These are phyloP conservation scores for Chytriomyces confervae DNA, from an alignment of 192 early-diverging fungal species.

Conservation along the genomic window DNA sequence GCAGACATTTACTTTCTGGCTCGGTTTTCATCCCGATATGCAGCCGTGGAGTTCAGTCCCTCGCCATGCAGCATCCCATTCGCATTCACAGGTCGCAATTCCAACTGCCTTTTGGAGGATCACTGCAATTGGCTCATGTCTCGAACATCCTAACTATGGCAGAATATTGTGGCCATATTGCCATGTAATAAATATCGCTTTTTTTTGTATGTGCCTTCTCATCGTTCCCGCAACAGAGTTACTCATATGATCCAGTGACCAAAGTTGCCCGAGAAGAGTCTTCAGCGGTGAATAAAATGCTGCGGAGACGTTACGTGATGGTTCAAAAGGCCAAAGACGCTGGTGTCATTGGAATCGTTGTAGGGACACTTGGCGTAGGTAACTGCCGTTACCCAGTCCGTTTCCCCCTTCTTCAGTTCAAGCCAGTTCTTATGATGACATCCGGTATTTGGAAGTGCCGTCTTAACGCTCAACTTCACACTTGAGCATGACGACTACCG, in stretches of 20 bases:
- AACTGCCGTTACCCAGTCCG: conserved; percentile 35
- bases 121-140: no score
- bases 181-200: background rate
- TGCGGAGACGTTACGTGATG: conserved; percentile 72
- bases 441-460: conserved; percentile 38
- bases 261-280: conserved; percentile 54
- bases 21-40: no score
- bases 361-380: conserved; percentile 94
- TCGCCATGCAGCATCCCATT: no score
- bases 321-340: conserved; percentile 94
- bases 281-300: conserved; percentile 37
- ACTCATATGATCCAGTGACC: conserved; percentile 72
- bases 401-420: background rate
- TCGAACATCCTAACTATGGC: no score
- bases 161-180: no score
- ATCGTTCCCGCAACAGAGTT: conserved; percentile 45
- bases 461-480: conserved; percentile 28
- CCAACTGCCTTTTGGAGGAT: no score
- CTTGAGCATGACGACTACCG: conserved; percentile 36
- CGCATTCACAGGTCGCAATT: no score
- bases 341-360: conserved; percentile 90
- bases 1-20: no score
- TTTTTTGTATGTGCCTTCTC: background rate
- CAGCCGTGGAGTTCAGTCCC: no score
- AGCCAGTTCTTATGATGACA: conserved; percentile 27